Base-by-base conservation (phyloP, 2,329 filamentous ascomycete genomes). In the Hirsutella rhossiliensis region DNA sequence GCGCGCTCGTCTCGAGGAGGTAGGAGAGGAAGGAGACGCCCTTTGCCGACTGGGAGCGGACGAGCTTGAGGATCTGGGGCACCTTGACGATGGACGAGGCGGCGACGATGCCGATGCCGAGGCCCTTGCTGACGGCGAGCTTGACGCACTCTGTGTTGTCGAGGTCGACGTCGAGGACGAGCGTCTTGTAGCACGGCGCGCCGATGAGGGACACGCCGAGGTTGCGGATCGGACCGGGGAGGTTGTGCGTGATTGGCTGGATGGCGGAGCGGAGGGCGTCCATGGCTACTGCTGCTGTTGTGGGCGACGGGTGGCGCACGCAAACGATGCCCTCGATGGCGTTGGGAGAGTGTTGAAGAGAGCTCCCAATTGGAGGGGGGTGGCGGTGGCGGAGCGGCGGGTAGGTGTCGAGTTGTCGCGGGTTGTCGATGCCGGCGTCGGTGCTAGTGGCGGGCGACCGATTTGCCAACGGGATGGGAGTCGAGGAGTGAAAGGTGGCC, bases 51-150 rank as follows among this genome's bases (percentile, higher is more conserved):
- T 80, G 77, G 40, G 87, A 88, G 58, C 74, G 73, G 57, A 92
- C 66, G 42, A 98, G 80, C 72, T 98, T 98, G 63, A 96, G 65
- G 60, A 98, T 90, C 71, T 98, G 92, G 0, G 92, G 92, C 23
- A 98, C 80, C 70, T 98, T 98, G 71, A 98, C 89, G 55, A 97
- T 80, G 44, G 86, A 82, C 27, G 85, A 89, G 43, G 88, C 87
- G 53, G 76, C 83, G 59, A 98, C 88, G 66, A 98, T 98, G 62
- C 82, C 92, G 54, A 97, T 82, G 45, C 92, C 90, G 15, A 98
- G 80, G 3, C 76, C 87, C 69, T 98, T 98, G 58, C 86, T 94
- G 59, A 97, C 76, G 54, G 81, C 89, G 42, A 96, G 80, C 61
- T 92, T 92, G 56, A 95, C 68, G 72, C 92, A 98, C 47, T 77